Percentiles rank a stretch among this genome's conserved stretches.
Evolutionary conservation across 75 land plant genomes (phyloP).

Genomic region (Cryptomeria japonica): DNA sequence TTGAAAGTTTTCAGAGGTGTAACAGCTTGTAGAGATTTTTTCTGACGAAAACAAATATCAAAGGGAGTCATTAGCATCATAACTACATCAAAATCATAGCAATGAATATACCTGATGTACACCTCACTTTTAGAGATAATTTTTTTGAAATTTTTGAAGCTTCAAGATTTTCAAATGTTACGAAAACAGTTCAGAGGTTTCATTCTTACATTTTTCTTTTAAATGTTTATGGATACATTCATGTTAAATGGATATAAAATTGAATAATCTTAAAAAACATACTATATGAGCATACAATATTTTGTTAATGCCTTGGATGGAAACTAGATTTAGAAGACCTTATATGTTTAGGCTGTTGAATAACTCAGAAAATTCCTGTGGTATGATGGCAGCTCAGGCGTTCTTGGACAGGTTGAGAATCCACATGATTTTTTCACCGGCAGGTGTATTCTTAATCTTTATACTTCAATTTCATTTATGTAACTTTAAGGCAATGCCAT

Average conservation of each 20-base stretch:
- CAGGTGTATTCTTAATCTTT: slow-evolving; percentile 35
- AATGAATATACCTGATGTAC: no score
- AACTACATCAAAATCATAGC: no score
- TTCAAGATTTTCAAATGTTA: background rate
- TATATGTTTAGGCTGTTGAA: background rate
- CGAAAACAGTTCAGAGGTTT: background rate
- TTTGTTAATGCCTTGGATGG: background rate
- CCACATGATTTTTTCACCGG: slow-evolving; percentile 80
- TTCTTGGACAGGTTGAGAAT: slow-evolving; percentile 53
- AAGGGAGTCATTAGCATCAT: no score
- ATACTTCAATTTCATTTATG: background rate
- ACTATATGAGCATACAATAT: background rate
- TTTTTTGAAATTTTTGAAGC: background rate
- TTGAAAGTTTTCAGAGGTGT: no score
- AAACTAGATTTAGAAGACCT: background rate
- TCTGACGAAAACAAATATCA: no score
- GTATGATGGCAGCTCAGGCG: slow-evolving; percentile 41
- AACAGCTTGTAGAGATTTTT: no score
- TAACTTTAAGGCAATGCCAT: background rate
- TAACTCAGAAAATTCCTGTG: background rate
- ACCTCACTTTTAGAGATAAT: no score
- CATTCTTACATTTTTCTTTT: background rate
- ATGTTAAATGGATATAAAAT: background rate
- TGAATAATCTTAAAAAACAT: background rate
- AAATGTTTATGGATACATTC: background rate